Evolutionary conservation across 768 basidiomycete species (phyloP).

Genomic region (Rubroboletus satanas): DNA sequence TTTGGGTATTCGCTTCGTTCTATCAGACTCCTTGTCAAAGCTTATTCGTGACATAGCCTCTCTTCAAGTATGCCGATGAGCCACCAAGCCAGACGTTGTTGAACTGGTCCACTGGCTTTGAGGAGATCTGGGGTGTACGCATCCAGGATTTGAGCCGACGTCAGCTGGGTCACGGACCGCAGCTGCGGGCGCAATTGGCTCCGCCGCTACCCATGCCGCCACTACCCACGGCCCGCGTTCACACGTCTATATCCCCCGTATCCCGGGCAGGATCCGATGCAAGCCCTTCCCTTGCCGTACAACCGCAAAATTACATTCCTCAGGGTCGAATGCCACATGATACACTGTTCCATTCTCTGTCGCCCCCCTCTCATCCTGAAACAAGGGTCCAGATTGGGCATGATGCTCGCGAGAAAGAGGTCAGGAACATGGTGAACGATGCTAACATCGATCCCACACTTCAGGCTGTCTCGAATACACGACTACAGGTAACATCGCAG

Average conservation of each 20-base stretch:
- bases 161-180: constrained; percentile 15
- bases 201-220: constrained; percentile 31
- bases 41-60: constrained; percentile 42
- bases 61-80: constrained; percentile 60
- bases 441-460: constrained; percentile 32
- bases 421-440: constrained; percentile 24
- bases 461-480: constrained; percentile 22
- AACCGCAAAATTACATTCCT: constrained; percentile 30
- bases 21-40: constrained; percentile 23
- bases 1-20: constrained; percentile 50
- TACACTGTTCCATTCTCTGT: constrained; percentile 27
- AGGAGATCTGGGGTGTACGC: constrained; percentile 62
- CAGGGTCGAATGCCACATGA: constrained; percentile 38
- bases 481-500: constrained; percentile 17
- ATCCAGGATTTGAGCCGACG: constrained; percentile 44
- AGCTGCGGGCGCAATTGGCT: constrained; percentile 13
- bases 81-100: constrained; percentile 50
- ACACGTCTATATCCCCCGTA: constrained; percentile 16
- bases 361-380: constrained; percentile 16
- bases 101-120: constrained; percentile 60
- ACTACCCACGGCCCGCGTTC: constrained; percentile 25
- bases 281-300: constrained; percentile 11
- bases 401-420: constrained; percentile 28
- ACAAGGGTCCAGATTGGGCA: constrained; percentile 16
- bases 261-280: constrained; percentile 22